Evolutionary conservation across 805 yeast species (phyloP), one percentile per base, ranked within the genome.

Genomic region (Saccharomycopsis fibuligera): DNA sequence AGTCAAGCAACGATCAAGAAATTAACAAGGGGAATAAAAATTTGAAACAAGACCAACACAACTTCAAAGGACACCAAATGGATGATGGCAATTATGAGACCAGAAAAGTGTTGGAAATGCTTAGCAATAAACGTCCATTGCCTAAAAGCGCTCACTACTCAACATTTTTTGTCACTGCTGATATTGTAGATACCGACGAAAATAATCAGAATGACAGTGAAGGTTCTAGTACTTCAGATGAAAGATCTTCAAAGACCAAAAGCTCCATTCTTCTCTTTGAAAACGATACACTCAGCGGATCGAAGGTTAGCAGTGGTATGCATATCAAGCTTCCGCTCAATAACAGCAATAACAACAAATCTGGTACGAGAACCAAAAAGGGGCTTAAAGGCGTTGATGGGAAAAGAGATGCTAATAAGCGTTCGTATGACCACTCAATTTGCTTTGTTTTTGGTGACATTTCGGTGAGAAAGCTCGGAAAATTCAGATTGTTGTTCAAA

Each of bases 401-500:
- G 14, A 27, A 35, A 3, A 29, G 24, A 22, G 25, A 16, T 12
- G 12, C 19, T 21, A 35, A 14, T 16, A 38, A 39, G 23, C 35
- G 33, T 33, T 31, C 17, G 31, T 25, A 41, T n/a, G 60, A 61
- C 37, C 57, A 51, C 48, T 58, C 61, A 4, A 55, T 60, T 6
- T 57, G 61, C 4, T 63, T 63, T 54, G 63, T 61, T 5, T 62
- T 63, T 53, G 59, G 64, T n/a, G 64, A 62, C 44, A 48, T 63
- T 3, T 57, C 62, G 1, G 63, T 62, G 27, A 51, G 58, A 29
- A 58, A 57, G 44, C 58, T 59, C 27, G 67, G 67, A 6, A 48
- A 47, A 9, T 62, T 57, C 48, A 51, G 49, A 23, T 47, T 63
- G 35, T 53, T 57, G 17, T 63, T 63, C 41, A 60, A 59, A 24